Base-by-base conservation (phyloP, 495 filamentous ascomycete species). In the Neurospora tetraspora region DNA sequence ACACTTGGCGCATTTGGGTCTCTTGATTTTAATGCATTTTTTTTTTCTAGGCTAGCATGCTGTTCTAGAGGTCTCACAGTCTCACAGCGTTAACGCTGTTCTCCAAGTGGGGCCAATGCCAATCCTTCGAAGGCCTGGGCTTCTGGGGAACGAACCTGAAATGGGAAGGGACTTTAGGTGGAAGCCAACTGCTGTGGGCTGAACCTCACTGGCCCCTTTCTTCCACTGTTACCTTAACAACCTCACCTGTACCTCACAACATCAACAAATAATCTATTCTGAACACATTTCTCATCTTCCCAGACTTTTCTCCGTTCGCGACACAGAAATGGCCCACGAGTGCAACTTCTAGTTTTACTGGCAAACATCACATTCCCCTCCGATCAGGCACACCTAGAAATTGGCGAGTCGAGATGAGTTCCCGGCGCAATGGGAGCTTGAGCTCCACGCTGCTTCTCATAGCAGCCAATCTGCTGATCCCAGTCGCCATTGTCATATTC, bases 401-500 rank as follows among this genome's bases (percentile, higher is more conserved):
- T 61, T 36, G 53, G 53, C 27, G 53, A 34, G 53, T 34, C 14
- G 76, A 74, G 68, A 81, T 80, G 80, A 73, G 70, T 73, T 69
- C 75, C 74, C 77, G 76, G 75, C 72, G 72, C 18, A 71, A 82
- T 80, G 82, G 78, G 74, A 74, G 77, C 43, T 65, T 79, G 36
- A 70, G 77, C 73, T 81, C 82, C 72, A 78, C 78, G 72, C 68
- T 84, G 16, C 80, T 88, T 74, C 85, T 89, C 70, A 77, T 90
- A 71, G 86, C 85, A 78, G 88, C 89, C 70, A 98, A 99, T 83
- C 18, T 92, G 18, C 82, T 98, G 31, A 88, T 97, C 38, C 92
- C 92, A 3, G 73, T 92, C 45, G 90, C 93, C 47, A 89, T 98
- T 68, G 73, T 96, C 59, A 82, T 90, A 70, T 99, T 99, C 80